Evolutionary conservation across 805 yeast genomes (phyloP).

Genomic region (Martiniozyma abietophila): DNA sequence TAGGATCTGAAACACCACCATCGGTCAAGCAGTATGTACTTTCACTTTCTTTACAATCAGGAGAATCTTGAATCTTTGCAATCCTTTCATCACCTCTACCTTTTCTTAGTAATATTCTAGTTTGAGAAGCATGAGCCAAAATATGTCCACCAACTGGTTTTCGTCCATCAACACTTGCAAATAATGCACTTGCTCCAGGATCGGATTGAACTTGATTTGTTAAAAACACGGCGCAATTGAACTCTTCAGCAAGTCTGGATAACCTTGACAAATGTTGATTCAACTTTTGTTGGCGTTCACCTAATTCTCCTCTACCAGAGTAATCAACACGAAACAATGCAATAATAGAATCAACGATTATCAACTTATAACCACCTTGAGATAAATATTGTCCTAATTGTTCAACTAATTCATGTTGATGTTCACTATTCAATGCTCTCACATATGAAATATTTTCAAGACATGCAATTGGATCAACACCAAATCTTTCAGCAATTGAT

Average conservation of each 20-base stretch:
- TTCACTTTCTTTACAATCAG: slow-evolving; percentile 75
- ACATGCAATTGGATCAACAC: slow-evolving; percentile 59
- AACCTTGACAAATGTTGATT: slow-evolving; percentile 46
- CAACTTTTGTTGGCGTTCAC: slow-evolving; percentile 64
- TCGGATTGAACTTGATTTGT: slow-evolving; percentile 77
- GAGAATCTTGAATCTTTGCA: slow-evolving; percentile 71
- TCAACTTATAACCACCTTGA: slow-evolving; percentile 53
- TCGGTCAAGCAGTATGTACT: slow-evolving; percentile 65
- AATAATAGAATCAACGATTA: slow-evolving; percentile 67
- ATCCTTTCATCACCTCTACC: slow-evolving; percentile 77
- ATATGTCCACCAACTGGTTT: slow-evolving; percentile 83
- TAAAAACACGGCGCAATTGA: slow-evolving; percentile 66
- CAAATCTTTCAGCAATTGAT: slow-evolving; percentile 61
- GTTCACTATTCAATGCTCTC: slow-evolving; percentile 57
- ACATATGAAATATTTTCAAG: slow-evolving; percentile 65
- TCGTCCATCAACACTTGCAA: slow-evolving; percentile 76
- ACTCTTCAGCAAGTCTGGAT: slow-evolving; percentile 63
- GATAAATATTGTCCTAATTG: slow-evolving; percentile 58
- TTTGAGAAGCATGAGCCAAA: slow-evolving; percentile 73
- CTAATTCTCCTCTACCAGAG: slow-evolving; percentile 68
- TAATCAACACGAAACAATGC: slow-evolving; percentile 73
- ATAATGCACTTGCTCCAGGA: slow-evolving; percentile 72
- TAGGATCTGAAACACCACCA: slow-evolving; percentile 18
- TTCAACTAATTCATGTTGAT: slow-evolving; percentile 64
- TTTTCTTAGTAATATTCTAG: slow-evolving; percentile 60